These are phyloP conservation scores for Globisporangium lucens DNA, from an alignment of 352 stramenopile species.

Conservation along the genomic window DNA sequence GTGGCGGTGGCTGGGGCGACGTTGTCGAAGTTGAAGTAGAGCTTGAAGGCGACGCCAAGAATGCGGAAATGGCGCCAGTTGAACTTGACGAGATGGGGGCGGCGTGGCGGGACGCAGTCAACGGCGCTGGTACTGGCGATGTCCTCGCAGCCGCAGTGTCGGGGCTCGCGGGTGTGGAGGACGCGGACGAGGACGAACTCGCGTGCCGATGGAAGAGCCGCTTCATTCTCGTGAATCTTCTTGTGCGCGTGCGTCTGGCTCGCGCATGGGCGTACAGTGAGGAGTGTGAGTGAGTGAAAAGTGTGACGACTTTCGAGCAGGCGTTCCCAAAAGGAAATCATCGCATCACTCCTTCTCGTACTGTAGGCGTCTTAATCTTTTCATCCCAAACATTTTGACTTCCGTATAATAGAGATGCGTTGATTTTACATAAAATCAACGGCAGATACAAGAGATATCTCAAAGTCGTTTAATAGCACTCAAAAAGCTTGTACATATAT, in stretches of 20 bases:
- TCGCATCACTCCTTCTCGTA: background rate
- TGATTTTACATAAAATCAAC: too few relatives aligned
- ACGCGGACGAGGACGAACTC: conserved; percentile 19
- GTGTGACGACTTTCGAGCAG: background rate
- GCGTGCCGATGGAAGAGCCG: conserved; percentile 45
- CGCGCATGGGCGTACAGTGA: background rate
- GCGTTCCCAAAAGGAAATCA: background rate
- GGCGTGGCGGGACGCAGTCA: background rate
- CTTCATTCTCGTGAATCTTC: conserved; percentile 33
- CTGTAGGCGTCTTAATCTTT: background rate
- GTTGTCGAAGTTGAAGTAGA: background rate
- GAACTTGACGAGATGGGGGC: background rate
- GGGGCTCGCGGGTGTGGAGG: conserved; percentile 9
- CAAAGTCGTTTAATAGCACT: too few relatives aligned
- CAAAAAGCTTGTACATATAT: too few relatives aligned
- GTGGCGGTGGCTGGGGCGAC: background rate
- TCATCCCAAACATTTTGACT: background rate
- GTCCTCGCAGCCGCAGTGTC: background rate
- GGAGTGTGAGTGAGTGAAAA: background rate
- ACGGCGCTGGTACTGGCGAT: background rate
- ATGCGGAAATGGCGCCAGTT: conserved; percentile 12
- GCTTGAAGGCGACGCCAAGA: background rate
- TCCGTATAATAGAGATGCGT: background rate
- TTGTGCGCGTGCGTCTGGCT: background rate
- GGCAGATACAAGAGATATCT: too few relatives aligned